Conservation (phyloP, 2,329 filamentous ascomycete genomes). For the Cladophialophora carrionii region DNA sequence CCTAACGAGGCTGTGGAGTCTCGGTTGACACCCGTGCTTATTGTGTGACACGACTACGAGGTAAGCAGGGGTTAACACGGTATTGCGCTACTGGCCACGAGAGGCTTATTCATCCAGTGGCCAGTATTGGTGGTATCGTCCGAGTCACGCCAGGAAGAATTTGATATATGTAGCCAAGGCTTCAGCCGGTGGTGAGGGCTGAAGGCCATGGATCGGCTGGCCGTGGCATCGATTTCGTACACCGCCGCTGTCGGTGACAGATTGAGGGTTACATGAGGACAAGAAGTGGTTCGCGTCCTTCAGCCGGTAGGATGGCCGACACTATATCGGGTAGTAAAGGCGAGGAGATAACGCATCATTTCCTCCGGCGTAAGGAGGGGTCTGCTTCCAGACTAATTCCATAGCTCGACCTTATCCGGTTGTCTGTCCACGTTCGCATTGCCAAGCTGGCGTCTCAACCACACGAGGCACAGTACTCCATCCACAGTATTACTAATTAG, state of each 20-base stretch:
- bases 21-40: background rate
- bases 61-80: background rate
- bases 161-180: too few species aligned
- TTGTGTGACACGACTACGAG: background rate
- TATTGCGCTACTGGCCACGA: background rate
- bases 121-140: too few species aligned
- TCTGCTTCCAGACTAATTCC: too few species aligned
- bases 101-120: background rate
- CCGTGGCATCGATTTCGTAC: background rate
- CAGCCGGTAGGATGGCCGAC: too few species aligned
- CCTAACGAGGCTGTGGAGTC: slow-evolving; percentile 7
- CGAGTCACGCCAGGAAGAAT: background rate
- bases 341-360: background rate
- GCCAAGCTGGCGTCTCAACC: too few species aligned
- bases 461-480: background rate
- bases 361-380: too few species aligned
- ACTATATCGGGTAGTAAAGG: too few species aligned
- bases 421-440: too few species aligned
- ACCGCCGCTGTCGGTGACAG: background rate
- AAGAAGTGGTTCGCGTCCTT: background rate
- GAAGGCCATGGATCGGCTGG: background rate
- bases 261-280: background rate
- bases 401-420: too few species aligned
- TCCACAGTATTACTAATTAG: background rate
- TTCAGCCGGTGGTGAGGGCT: background rate